Percentiles rank a stretch among this genome's conserved stretches.
These are phyloP conservation scores for Nicotiana sylvestris DNA, from an alignment of 257 asterid genomes.

Conservation along the genomic window DNA sequence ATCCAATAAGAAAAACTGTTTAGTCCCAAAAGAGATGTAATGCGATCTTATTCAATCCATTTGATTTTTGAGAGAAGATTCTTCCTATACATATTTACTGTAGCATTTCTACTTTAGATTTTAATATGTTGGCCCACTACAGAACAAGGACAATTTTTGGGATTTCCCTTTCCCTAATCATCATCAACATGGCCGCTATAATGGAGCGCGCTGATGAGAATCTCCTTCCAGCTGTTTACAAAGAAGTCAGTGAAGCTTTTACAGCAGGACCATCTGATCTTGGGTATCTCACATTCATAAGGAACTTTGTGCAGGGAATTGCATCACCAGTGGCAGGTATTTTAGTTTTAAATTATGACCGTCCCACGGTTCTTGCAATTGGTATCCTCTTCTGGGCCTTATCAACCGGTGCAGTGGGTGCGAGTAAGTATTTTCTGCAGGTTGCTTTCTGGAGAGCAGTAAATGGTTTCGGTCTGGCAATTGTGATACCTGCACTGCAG, in stretches of 20 bases:
- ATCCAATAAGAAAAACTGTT: neutral
- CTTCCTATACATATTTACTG: neutral
- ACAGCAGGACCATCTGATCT: constrained; percentile 94
- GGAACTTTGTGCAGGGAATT: constrained; percentile 82
- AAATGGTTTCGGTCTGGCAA: constrained; percentile 90
- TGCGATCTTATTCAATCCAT: neutral
- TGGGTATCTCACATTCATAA: constrained; percentile 83
- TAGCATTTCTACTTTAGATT: constrained; percentile 4
- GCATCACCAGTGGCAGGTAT: constrained; percentile 94
- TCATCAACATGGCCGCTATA: constrained; percentile 94
- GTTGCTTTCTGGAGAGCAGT: constrained; percentile 89
- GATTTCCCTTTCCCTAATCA: constrained; percentile 72
- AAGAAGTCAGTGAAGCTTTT: constrained; percentile 97
- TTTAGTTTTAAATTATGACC: constrained; percentile 76
- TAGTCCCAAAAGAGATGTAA: neutral
- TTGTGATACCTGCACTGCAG: constrained; percentile 93
- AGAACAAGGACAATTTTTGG: constrained; percentile 66
- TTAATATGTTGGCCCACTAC: constrained; percentile 17
- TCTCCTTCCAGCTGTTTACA: constrained; percentile 96
- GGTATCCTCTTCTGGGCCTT: constrained; percentile 95
- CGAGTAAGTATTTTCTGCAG: constrained; percentile 69
- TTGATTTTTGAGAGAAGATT: constrained; percentile 7
- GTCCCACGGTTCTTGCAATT: constrained; percentile 83
- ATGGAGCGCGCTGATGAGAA: constrained; percentile 99
- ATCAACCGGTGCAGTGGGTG: constrained; percentile 93